A percentile compares a stretch with the other conserved stretches of the same genome.
phyloP scores from a whole-genome alignment of 1,284 basidiomycete genomes.

The Moniliella sp. region DNA sequence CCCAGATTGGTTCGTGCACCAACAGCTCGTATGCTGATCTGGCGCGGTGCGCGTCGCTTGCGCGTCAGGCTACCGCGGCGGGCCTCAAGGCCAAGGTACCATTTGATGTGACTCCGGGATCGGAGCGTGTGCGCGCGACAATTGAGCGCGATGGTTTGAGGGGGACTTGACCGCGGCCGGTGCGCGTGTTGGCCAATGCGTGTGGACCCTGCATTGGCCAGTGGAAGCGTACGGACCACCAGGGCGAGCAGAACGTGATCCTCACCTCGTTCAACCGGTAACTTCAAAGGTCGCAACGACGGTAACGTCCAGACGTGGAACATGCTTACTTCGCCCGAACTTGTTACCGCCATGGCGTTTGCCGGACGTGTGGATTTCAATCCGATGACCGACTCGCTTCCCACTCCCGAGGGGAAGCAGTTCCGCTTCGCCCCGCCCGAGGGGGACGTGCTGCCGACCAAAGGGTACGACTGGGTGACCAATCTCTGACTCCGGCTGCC shows the following conservation, averaged over 20 bases:
- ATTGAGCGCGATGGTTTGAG: slow-evolving; percentile 80
- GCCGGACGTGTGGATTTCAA: slow-evolving; percentile 86
- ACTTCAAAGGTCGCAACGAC: slow-evolving; percentile 94
- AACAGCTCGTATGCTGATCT: slow-evolving; percentile 44
- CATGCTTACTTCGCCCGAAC: slow-evolving; percentile 85
- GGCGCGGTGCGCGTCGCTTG: slow-evolving; percentile 72
- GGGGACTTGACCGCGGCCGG: slow-evolving; percentile 61
- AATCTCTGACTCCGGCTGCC: slow-evolving; percentile 55
- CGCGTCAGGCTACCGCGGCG: slow-evolving; percentile 63
- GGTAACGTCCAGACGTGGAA: slow-evolving; percentile 91
- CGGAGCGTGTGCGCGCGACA: slow-evolving; percentile 89
- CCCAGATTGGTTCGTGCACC: slow-evolving; percentile 87
- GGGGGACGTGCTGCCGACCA: slow-evolving; percentile 63
- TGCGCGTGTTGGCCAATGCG: slow-evolving; percentile 82
- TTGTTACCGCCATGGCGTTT: slow-evolving; percentile 81
- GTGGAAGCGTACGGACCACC: slow-evolving; percentile 81
- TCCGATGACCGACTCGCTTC: slow-evolving; percentile 61
- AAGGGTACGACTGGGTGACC: slow-evolving; percentile 64
- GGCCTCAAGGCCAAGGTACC: slow-evolving; percentile 57
- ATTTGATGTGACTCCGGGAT: slow-evolving; percentile 88
- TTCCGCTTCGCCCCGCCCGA: slow-evolving; percentile 72
- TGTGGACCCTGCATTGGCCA: slow-evolving; percentile 98
- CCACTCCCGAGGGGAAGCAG: slow-evolving; percentile 48
- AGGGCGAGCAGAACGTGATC: slow-evolving; percentile 84
- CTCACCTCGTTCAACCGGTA: slow-evolving; percentile 90